Evolutionary conservation across 225 moss, liverwort and hornwort genomes (phyloP), one percentile per base, ranked within the genome.

Genomic region (Straminergon stramineum): DNA sequence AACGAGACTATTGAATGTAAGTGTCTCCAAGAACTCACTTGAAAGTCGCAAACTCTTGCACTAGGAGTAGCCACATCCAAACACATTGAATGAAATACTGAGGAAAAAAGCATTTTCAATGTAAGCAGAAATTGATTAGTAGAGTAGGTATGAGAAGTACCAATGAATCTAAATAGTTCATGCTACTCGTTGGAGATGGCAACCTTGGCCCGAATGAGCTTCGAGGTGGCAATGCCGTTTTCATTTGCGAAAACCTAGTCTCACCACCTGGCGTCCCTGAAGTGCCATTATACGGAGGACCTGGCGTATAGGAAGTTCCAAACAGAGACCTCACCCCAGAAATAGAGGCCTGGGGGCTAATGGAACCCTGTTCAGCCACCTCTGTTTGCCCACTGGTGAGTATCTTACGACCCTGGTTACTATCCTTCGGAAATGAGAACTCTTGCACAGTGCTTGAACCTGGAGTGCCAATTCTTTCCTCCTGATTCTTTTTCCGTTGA

Each of bases 101-200:
- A 68, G 48, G 27, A 67, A 45, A 73, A 84, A 61, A 48, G 10
- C 26, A 75, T 45, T 84, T 79, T 74, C 56, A 52, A 58, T 81
- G 31, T 61, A 85, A 24, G 52, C 65, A 87, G 71, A 76, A 83
- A 35, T 65, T 52, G 37, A 85, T 79, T 63, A 86, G 77, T 28
- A 81, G 57, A 87, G 39, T 58, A 86, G 73, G 88, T 32, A 83
- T 69, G 91, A 91, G 76, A 92, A 73, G 87, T 94, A 94, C 94
- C 94, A 90, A 48, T 79, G 95, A 96, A 88, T 95, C 96, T 69
- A 98, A 92, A 89, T 96, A 98, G 95, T 95, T 96, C 93, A 94
- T 85, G 83, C 97, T 95, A 89, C 93, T 90, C 67, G 93, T 93
- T 92, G 91, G 91, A 84, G 98, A 96, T 87, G 93, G 93, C 81